Percentiles rank a stretch among this genome's conserved stretches.
Evolutionary conservation across 352 stramenopile species (phyloP).

Genomic region (Peronospora tabacina): DNA sequence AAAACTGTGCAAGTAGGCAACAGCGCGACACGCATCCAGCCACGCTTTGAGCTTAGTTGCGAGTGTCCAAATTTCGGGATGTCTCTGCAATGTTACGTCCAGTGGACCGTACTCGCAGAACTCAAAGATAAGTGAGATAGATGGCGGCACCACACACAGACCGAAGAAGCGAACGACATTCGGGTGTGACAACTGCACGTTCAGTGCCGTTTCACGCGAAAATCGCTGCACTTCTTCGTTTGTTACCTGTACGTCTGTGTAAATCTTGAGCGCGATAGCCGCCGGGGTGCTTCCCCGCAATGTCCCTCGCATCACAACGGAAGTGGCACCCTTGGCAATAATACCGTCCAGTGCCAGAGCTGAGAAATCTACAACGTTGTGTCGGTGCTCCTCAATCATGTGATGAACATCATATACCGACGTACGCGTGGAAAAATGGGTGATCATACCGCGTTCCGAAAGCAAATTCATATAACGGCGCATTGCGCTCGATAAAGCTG

Average conservation of each 20-base stretch:
- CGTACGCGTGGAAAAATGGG: slow-evolving; percentile 81
- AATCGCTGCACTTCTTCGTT: slow-evolving; percentile 77
- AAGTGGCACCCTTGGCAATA: slow-evolving; percentile 70
- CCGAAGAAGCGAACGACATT: slow-evolving; percentile 82
- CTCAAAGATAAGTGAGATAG: slow-evolving; percentile 82
- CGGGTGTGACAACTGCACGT: slow-evolving; percentile 74
- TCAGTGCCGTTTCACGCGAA: slow-evolving; percentile 71
- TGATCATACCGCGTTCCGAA: slow-evolving; percentile 78
- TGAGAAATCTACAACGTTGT: slow-evolving; percentile 79
- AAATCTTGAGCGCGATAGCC: slow-evolving; percentile 80
- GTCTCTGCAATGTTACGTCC: slow-evolving; percentile 43
- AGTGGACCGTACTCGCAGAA: slow-evolving; percentile 80
- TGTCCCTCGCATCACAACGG: slow-evolving; percentile 72
- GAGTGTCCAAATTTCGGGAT: slow-evolving; percentile 50
- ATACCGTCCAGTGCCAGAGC: slow-evolving; percentile 65
- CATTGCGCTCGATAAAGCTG: slow-evolving; percentile 44
- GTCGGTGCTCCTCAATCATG: slow-evolving; percentile 81
- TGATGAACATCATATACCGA: slow-evolving; percentile 85
- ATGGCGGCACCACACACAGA: slow-evolving; percentile 72
- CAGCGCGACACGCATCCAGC: slow-evolving; percentile 72
- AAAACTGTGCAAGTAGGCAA: slow-evolving; percentile 83
- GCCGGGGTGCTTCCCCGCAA: slow-evolving; percentile 38
- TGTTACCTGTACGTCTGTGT: slow-evolving; percentile 76
- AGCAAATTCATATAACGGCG: slow-evolving; percentile 67
- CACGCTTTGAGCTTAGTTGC: slow-evolving; percentile 75